Base-by-base conservation (phyloP, 2,329 filamentous ascomycete species). In the Claviceps quebecensis region DNA sequence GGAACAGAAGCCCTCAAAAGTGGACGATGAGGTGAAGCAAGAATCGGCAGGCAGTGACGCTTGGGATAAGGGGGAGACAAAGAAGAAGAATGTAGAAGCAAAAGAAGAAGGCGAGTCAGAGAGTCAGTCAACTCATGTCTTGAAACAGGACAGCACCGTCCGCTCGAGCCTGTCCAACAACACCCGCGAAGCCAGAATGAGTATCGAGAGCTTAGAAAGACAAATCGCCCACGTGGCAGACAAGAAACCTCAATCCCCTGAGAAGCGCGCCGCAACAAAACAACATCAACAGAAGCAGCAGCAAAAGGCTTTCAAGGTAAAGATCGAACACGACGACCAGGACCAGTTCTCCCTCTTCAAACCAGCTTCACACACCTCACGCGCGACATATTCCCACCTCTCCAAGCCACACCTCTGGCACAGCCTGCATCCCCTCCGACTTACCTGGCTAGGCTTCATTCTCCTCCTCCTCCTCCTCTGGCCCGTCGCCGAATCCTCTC, bases 201-300 rank as follows among this genome's bases (percentile, higher is more conserved):
- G 78, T 11, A 81, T 83, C 48, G 76, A 79, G 58, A 70, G 76
- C 9, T 66, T 82, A 6, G 75, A 80, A 58, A 70, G 72, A 54
- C 70, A 72, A 52, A 69, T 81, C 17, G 67, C 69, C 9, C 68
- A 71, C 43, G 60, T 60, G 2, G 66, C 72, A 48, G 59, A 55
- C 34, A 60, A 59, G 44, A 48, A 52, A 17, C 16, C 50, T 36
- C 11, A 55, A 56, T 8, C 39, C 46, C 36, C 48, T 5, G 45
- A 17, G 1, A 34, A 34, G 29, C 29, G 17, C 39, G 1, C 39
- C 39, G 39, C n/a, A 3, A 9, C 39, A 40, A 17, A 40, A 41
- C 39, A 19, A 19, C n/a, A 41, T 19, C 8, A 41, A 22, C 17
- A 43, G 11, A 13, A 23, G 22, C 17, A 23, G 5, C n/a, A 22